These are phyloP conservation scores for Reutealis trisperma DNA, from an alignment of 345 rosid genomes.

Conservation along the genomic window DNA sequence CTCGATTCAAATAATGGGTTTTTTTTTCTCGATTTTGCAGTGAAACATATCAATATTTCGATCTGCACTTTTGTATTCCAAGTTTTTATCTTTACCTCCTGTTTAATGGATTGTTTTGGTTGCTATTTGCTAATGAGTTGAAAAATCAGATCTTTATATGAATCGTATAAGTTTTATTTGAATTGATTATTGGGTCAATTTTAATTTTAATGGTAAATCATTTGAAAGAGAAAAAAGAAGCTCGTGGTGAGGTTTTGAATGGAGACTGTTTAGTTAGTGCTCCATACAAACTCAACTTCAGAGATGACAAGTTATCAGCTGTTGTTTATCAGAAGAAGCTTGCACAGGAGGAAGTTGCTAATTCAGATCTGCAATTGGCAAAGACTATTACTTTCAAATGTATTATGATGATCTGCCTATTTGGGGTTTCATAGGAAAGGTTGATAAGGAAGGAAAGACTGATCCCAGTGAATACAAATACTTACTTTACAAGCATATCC, in stretches of 20 bases:
- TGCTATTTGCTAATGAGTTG: background rate
- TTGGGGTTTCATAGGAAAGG: slow-evolving; percentile 88
- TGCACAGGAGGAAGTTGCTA: slow-evolving; percentile 55
- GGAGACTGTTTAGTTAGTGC: slow-evolving; percentile 88
- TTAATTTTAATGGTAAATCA: slow-evolving; percentile 39
- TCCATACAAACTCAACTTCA: slow-evolving; percentile 75
- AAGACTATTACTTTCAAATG: slow-evolving; percentile 91
- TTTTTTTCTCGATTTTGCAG: slow-evolving; percentile 7
- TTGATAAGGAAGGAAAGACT: slow-evolving; percentile 67
- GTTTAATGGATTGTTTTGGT: background rate
- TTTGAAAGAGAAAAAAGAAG: slow-evolving; percentile 80
- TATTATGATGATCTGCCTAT: slow-evolving; percentile 85
- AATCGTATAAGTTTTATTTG: too few species aligned
- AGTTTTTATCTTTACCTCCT: slow-evolving; percentile 9
- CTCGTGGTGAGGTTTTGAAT: slow-evolving; percentile 85
- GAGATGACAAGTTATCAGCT: slow-evolving; percentile 62
- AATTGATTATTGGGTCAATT: background rate
- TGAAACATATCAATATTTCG: slow-evolving; percentile 25
- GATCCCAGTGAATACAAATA: slow-evolving; percentile 57
- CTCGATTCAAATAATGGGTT: background rate
- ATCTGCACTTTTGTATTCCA: slow-evolving; percentile 19
- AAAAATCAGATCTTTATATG: too few species aligned
- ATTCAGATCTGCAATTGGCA: slow-evolving; percentile 63
- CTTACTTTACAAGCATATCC: slow-evolving; percentile 72
- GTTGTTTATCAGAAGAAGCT: slow-evolving; percentile 65